Base-by-base conservation (phyloP, 2,329 filamentous ascomycete genomes). In the Microdochium paspali region DNA sequence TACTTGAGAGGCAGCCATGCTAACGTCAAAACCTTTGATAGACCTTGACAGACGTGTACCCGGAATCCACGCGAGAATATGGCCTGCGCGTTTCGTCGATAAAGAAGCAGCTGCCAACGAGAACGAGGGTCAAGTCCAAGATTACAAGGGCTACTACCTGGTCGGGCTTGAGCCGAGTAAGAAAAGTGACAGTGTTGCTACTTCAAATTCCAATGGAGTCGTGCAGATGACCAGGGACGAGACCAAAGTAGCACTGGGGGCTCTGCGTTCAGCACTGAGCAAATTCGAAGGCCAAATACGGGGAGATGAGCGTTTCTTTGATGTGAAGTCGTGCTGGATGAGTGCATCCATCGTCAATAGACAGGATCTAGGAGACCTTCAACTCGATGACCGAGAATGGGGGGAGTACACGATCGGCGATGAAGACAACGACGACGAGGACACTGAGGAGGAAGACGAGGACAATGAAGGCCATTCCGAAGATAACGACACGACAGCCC, bases 121-220 rank as follows among this genome's bases (percentile, higher is more conserved):
- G 7, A 48, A 50, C 3, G 51, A 54, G 6, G 52, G 54, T 3
- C 57, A 65, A 1, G 59, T 54, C 48, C 56, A 23, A 25, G 77
- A 83, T 50, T 81, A 79, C 51, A 70, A 79, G 31, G 77, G 78
- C 3, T 79, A 70, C 51, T 85, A 84, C 56, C 68, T 85, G 2
- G 69, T 85, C 20, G 82, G 82, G 0, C 65, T 85, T 12, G 67
- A 71, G 10, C 35, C 35, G 61, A 58, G 57, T 54, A 54, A 25
- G 58, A 61, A 21, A 9, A 15, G 23, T 5, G 18, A 21, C 35
- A n/a, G 18, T 5, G 10, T 10, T 6, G n/a, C 31, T n/a, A 35
- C 10, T n/a, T 6, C 18, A 40, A 40, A 46, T 55, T n/a, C n/a
- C n/a, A n/a, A n/a, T n/a, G n/a, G n/a, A n/a, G n/a, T n/a, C n/a